Conservation (phyloP, 2,329 filamentous ascomycete species). For the Aspergillus sp. region DNA sequence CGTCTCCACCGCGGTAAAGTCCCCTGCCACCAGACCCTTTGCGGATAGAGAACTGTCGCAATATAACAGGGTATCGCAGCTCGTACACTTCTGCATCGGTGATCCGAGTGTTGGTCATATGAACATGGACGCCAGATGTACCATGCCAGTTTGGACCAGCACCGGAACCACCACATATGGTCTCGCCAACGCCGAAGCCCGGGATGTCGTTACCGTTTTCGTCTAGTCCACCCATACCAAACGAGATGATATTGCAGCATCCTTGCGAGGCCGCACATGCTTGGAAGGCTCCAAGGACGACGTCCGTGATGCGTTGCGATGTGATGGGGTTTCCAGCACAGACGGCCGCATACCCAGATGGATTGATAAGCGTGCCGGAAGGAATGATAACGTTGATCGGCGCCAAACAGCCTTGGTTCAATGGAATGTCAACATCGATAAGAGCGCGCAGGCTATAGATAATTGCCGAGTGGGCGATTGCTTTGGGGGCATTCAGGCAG, state of each 20-base stretch:
- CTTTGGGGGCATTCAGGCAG: conserved; percentile 79
- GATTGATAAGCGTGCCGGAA: conserved; percentile 68
- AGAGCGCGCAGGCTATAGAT: conserved; percentile 83
- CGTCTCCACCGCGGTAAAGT: conserved; percentile 70
- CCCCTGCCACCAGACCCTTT: conserved; percentile 66
- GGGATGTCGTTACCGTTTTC: conserved; percentile 59
- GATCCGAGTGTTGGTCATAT: conserved; percentile 88
- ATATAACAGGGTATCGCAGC: conserved; percentile 73
- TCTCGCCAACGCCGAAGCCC: conserved; percentile 86
- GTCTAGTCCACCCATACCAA: conserved; percentile 69
- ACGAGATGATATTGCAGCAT: conserved; percentile 82
- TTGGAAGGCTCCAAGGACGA: conserved; percentile 76
- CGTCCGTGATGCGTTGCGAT: conserved; percentile 76
- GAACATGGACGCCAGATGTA: conserved; percentile 74
- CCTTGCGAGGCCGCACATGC: conserved; percentile 79
- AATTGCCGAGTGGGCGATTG: conserved; percentile 79
- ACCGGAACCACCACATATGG: conserved; percentile 77
- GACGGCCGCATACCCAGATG: conserved; percentile 64
- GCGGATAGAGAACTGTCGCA: conserved; percentile 71
- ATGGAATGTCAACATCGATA: conserved; percentile 77
- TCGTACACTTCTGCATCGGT: conserved; percentile 83
- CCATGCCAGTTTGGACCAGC: conserved; percentile 76
- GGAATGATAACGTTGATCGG: conserved; percentile 72
- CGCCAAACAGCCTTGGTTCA: conserved; percentile 81
- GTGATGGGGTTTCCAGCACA: conserved; percentile 84